Evolutionary conservation across 1,284 basidiomycete species (phyloP).

Genomic region (Apiotrichum siamense): DNA sequence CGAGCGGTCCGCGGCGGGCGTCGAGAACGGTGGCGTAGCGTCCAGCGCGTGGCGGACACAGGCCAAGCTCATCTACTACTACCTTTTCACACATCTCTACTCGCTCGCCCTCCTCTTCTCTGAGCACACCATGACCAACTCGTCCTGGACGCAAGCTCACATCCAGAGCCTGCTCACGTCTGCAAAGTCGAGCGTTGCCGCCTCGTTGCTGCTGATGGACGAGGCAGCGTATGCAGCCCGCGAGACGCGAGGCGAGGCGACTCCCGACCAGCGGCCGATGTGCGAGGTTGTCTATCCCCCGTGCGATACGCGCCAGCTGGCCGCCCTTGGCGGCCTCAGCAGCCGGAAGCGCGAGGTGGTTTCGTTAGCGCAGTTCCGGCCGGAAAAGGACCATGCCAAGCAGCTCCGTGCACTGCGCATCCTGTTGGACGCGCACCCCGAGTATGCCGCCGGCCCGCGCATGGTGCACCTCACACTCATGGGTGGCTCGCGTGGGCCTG

Average conservation of each 20-base stretch:
- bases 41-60: conserved; percentile 57
- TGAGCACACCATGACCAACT: conserved; percentile 78
- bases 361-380: conserved; percentile 90
- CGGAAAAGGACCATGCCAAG: conserved; percentile 87
- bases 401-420: conserved; percentile 68
- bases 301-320: conserved; percentile 76
- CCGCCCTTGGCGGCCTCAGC: conserved; percentile 56
- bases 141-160: conserved; percentile 88
- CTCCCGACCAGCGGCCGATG: conserved; percentile 12
- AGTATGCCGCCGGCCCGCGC: conserved; percentile 43
- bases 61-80: conserved; percentile 84
- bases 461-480: conserved; percentile 53
- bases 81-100: conserved; percentile 78
- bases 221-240: conserved; percentile 5
- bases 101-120: conserved; percentile 66
- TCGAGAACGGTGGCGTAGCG: conserved; percentile 67
- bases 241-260: conserved; percentile 18
- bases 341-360: conserved; percentile 63
- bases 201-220: conserved; percentile 35
- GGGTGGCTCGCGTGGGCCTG: conserved; percentile 73
- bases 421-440: conserved; percentile 59
- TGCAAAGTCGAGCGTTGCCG: conserved; percentile 23
- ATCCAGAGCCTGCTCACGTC: conserved; percentile 61
- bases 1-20: conserved; percentile 53
- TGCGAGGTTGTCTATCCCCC: conserved; percentile 75